These are phyloP conservation scores for Hypsizygus marmoreus DNA, from an alignment of 768 basidiomycete species.

Conservation along the genomic window DNA sequence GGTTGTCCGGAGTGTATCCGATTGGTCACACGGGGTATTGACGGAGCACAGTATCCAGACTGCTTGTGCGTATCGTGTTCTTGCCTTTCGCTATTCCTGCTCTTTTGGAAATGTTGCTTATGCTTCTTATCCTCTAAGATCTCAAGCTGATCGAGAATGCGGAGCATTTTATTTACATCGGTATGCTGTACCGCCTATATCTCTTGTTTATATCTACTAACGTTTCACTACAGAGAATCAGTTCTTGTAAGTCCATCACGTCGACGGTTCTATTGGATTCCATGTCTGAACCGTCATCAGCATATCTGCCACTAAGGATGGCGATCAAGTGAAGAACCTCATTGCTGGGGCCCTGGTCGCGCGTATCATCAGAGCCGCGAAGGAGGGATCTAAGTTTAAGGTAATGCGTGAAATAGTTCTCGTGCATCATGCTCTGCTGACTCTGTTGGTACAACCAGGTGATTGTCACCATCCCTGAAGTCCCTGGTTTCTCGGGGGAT, in stretches of 20 bases:
- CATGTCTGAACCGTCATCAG: conserved; percentile 37
- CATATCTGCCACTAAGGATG: conserved; percentile 70
- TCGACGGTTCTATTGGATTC: background rate
- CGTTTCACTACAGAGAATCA: conserved; percentile 60
- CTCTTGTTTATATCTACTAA: background rate
- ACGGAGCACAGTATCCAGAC: conserved; percentile 92
- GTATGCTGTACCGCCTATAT: conserved; percentile 46
- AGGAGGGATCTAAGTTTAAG: conserved; percentile 78
- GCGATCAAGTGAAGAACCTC: conserved; percentile 72
- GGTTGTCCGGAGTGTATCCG: conserved; percentile 81
- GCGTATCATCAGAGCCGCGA: too few relatives aligned
- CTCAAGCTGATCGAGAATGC: conserved; percentile 80
- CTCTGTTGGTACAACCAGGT: conserved; percentile 86
- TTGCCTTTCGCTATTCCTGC: too few relatives aligned
- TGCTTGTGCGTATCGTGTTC: conserved; percentile 63
- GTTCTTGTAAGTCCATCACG: conserved; percentile 66
- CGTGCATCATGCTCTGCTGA: too few relatives aligned
- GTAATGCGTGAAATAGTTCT: conserved; percentile 37
- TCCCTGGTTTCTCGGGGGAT: too few relatives aligned
- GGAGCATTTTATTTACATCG: conserved; percentile 91
- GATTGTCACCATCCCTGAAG: too few relatives aligned
- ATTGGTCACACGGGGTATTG: conserved; percentile 94
- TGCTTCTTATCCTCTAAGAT: conserved; percentile 47
- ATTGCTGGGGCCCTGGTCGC: conserved; percentile 82
- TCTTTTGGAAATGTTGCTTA: conserved; percentile 1